Conservation (phyloP, 2,329 filamentous ascomycete species). For the Cladosporium sphaerospermum region DNA sequence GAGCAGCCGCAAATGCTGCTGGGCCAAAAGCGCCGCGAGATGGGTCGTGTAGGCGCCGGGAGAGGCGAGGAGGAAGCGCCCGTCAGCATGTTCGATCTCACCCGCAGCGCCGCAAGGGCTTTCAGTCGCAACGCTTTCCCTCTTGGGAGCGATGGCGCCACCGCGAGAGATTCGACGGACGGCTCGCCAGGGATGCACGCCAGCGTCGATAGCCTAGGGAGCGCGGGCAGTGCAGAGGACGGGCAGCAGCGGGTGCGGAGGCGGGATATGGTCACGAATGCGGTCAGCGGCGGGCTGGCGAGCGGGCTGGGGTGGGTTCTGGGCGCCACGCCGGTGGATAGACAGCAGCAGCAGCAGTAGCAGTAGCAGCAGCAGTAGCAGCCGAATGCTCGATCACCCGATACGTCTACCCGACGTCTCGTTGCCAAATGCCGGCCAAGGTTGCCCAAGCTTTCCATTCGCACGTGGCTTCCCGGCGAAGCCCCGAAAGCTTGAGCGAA, state of each 20-base stretch:
- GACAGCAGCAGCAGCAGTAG: conserved; percentile 4
- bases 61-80: conserved; percentile 42
- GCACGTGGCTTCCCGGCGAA: too few species aligned
- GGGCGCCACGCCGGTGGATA: conserved; percentile 37
- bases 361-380: not conserved
- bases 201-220: conserved; percentile 19
- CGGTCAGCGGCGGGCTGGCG: conserved; percentile 56
- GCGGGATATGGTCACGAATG: conserved; percentile 64
- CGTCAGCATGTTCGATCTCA: conserved; percentile 49
- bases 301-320: conserved; percentile 61
- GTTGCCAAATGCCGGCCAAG: too few species aligned
- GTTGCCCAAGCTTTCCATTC: too few species aligned
- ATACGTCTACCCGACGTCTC: too few species aligned
- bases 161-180: conserved; percentile 9
- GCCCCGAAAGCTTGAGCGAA: too few species aligned
- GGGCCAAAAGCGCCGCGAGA: conserved; percentile 37
- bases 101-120: conserved; percentile 43
- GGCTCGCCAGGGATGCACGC: conserved; percentile 15
- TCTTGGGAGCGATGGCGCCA: conserved; percentile 2
- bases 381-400: not conserved
- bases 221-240: conserved; percentile 14
- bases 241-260: conserved; percentile 49
- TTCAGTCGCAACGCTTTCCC: conserved; percentile 27
- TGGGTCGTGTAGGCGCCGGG: conserved; percentile 23
- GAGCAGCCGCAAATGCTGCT: conserved; percentile 29